These are phyloP conservation scores for Neophaeococcomyces mojaviensis DNA, from an alignment of 2,329 filamentous ascomycete species.

Conservation along the genomic window DNA sequence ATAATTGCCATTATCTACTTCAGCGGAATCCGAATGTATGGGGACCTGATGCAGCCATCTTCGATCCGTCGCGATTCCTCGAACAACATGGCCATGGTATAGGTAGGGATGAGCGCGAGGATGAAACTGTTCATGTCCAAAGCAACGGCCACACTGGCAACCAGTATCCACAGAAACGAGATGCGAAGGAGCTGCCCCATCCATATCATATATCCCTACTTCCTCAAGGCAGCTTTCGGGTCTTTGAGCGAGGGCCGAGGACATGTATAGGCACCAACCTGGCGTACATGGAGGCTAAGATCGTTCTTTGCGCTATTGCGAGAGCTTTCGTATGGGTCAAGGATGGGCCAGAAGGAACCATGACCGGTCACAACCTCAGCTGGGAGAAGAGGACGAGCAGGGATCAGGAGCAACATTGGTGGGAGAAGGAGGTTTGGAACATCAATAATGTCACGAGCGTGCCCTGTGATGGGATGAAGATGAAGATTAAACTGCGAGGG, in stretches of 20 bases:
- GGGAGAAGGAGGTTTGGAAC: constrained; percentile 14
- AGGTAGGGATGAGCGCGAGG: constrained; percentile 2
- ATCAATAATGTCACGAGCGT: constrained; percentile 14
- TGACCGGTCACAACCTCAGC: constrained; percentile 1
- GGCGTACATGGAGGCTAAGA: constrained; percentile 46
- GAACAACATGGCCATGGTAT: constrained; percentile 9
- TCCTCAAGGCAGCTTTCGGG: constrained; percentile 43
- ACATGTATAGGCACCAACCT: constrained; percentile 53
- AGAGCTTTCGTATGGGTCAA: constrained; percentile 44
- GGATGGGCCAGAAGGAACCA: constrained; percentile 12
- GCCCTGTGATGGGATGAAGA: constrained; percentile 17
- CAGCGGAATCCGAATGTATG: constrained; percentile 37
- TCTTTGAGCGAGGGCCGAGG: constrained; percentile 49
- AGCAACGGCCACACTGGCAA: not conserved
- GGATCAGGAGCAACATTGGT: constrained; percentile 10
- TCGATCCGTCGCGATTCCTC: constrained; percentile 44
- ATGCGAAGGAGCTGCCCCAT: constrained; percentile 25
- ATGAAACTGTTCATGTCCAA: constrained; percentile 5
- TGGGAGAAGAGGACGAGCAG: constrained; percentile 6
- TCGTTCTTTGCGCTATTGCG: constrained; percentile 43
- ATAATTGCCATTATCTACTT: constrained; percentile 20
- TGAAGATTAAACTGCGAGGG: constrained; percentile 12
- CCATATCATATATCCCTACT: constrained; percentile 17
- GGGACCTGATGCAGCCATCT: constrained; percentile 38
- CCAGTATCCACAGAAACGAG: constrained; percentile 7